A percentile compares a stretch with the other conserved stretches of the same genome.
These are phyloP conservation scores for Rubia tinctorum DNA, from an alignment of 305 asterid species.

Conservation along the genomic window DNA sequence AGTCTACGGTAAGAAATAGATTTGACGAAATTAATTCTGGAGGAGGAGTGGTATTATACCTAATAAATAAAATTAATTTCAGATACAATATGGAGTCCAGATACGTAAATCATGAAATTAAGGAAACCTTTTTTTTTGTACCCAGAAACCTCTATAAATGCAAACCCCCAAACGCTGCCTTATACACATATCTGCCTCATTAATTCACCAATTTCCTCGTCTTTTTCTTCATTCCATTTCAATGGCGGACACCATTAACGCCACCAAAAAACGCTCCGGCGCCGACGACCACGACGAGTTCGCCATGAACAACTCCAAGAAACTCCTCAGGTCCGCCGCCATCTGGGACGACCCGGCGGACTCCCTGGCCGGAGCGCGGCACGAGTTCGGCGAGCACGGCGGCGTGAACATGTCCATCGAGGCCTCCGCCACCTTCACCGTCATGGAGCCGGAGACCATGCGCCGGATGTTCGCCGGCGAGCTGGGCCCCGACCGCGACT, in stretches of 20 bases:
- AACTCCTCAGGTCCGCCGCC: slow-evolving; percentile 25
- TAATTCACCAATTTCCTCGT: neutral
- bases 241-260: slow-evolving; percentile 47
- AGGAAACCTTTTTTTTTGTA: neutral
- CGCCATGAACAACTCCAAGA: slow-evolving; percentile 27
- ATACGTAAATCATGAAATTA: neutral
- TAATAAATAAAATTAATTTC: neutral
- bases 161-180: neutral
- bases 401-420: slow-evolving; percentile 99
- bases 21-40: neutral
- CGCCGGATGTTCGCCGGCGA: slow-evolving; percentile 88
- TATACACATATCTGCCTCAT: neutral
- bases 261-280: slow-evolving; percentile 45
- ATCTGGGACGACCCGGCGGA: slow-evolving; percentile 67
- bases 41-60: neutral
- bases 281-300: slow-evolving; percentile 41
- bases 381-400: slow-evolving; percentile 97
- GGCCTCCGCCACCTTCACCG: slow-evolving; percentile 97
- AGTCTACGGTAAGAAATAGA: neutral
- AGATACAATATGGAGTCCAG: neutral
- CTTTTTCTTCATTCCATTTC: neutral
- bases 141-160: neutral
- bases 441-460: slow-evolving; percentile 94
- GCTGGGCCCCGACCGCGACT: slow-evolving; percentile 87
- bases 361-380: slow-evolving; percentile 83